Evolutionary conservation across 495 filamentous ascomycete species (phyloP), one percentile per base, ranked within the genome.

Genomic region (Hypoxylon lenormandii): DNA sequence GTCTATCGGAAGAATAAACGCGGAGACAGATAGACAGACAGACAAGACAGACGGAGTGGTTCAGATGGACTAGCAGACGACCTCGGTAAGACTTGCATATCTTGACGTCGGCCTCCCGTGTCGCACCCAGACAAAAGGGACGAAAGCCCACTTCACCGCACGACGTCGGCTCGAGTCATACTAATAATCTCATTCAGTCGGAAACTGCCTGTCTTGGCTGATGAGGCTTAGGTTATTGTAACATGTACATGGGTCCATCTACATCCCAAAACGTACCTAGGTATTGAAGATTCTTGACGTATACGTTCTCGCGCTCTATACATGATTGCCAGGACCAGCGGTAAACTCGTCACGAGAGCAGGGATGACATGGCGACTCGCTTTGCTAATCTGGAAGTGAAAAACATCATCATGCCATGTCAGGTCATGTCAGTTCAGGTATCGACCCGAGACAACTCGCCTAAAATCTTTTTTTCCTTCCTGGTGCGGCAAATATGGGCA

Each of bases 391-490:
- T n/a, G n/a, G n/a, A n/a, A n/a, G n/a, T n/a, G n/a, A n/a, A n/a
- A n/a, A n/a, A n/a, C n/a, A n/a, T n/a, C 33, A 6, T 8, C 15
- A 15, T 16, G 38, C 15, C 38, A 42, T 66, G 67, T 57, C 61
- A 66, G 64, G 64, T 66, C 58, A 53, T 47, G 59, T 59, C 60
- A 62, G 47, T 64, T 57, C 73, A 73, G 52, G 70, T 46, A 37
- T 66, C 22, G 46, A 62, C 62, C 73, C 73, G 73, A 76, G 73
- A 76, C 73, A 74, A 62, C 71, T 76, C 73, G 73, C 72, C 64
- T 76, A 76, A 69, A 64, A 57, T 30, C 46, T 37, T 45, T 56
- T 62, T 48, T 64, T 65, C 66, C 61, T 59, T 64, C 67, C 70
- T 42, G 38, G 63, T 56, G 60, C 67, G 73, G 60, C 67, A 68